Evolutionary conservation across 2,329 filamentous ascomycete genomes (phyloP).

Genomic region (Ascochyta lentis): DNA sequence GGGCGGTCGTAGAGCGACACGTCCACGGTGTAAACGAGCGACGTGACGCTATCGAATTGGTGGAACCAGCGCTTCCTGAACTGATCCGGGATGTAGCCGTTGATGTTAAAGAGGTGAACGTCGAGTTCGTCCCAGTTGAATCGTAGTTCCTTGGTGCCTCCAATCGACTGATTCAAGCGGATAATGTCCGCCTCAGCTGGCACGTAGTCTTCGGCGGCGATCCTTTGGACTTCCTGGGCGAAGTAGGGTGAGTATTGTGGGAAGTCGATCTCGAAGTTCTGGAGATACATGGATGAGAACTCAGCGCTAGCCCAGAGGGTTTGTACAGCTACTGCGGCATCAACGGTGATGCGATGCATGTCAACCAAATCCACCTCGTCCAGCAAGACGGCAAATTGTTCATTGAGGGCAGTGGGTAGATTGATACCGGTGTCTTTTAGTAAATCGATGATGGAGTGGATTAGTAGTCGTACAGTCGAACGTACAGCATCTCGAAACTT

Average conservation of each 20-base stretch:
- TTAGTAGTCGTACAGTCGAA: slow-evolving; percentile 40
- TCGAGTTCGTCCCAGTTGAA: slow-evolving; percentile 46
- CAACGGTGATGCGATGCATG: slow-evolving; percentile 32
- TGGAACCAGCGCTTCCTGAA: slow-evolving; percentile 48
- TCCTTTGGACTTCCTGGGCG: slow-evolving; percentile 36
- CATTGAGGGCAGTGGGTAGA: slow-evolving; percentile 32
- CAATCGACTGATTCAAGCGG: slow-evolving; percentile 37
- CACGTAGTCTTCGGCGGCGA: slow-evolving; percentile 37
- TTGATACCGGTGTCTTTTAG: slow-evolving; percentile 45
- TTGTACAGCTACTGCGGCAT: slow-evolving; percentile 36
- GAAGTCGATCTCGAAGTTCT: slow-evolving; percentile 48
- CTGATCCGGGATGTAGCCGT: slow-evolving; percentile 38
- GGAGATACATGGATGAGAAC: slow-evolving; percentile 42
- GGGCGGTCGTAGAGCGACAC: slow-evolving; percentile 44
- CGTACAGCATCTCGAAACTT: slow-evolving; percentile 35
- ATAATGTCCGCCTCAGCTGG: slow-evolving; percentile 46
- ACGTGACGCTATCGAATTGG: slow-evolving; percentile 43
- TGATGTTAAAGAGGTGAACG: slow-evolving; percentile 47
- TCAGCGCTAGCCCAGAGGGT: slow-evolving; percentile 39
- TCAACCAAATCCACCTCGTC: slow-evolving; percentile 43
- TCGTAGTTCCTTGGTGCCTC: slow-evolving; percentile 44
- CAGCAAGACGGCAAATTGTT: slow-evolving; percentile 43
- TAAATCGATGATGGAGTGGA: slow-evolving; percentile 46
- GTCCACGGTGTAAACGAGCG: slow-evolving; percentile 44
- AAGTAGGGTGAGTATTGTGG: slow-evolving; percentile 46